A percentile compares a stretch with the other conserved stretches of the same genome.
Evolutionary conservation across 2,329 filamentous ascomycete genomes (phyloP).

Genomic region (Colletotrichum sp.): DNA sequence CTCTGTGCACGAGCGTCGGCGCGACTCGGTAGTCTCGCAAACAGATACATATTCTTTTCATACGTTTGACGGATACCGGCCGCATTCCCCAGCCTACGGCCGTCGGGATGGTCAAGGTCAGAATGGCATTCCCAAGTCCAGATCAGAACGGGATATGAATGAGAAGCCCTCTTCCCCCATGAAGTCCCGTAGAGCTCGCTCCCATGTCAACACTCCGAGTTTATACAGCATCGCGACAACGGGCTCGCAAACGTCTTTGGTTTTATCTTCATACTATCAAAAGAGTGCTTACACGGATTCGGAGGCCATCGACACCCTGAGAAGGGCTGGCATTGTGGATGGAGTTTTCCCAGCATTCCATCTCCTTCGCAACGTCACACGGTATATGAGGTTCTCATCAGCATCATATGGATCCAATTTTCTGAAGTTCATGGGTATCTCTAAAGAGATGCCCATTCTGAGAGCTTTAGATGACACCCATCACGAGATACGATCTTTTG

Average conservation of each 20-base stretch:
- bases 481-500: conserved; percentile 67
- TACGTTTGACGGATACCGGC: conserved; percentile 46
- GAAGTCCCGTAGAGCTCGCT: conserved; percentile 31
- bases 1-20: conserved; percentile 54
- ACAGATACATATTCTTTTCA: conserved; percentile 61
- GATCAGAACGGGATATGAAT: conserved; percentile 38
- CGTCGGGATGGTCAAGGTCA: conserved; percentile 32
- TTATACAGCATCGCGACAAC: conserved; percentile 66
- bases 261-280: conserved; percentile 53
- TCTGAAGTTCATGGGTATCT: conserved; percentile 67
- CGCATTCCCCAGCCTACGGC: conserved; percentile 47
- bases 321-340: conserved; percentile 58
- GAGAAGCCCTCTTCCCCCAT: conserved; percentile 17
- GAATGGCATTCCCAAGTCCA: conserved; percentile 33
- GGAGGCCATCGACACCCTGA: conserved; percentile 53
- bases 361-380: conserved; percentile 64
- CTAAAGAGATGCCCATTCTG: conserved; percentile 50
- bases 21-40: conserved; percentile 60
- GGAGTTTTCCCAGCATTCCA: conserved; percentile 66
- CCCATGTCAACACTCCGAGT: conserved; percentile 51
- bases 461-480: conserved; percentile 54
- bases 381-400: conserved; percentile 71
- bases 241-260: conserved; percentile 59
- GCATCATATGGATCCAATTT: conserved; percentile 71
- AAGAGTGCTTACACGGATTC: conserved; percentile 53